A percentile compares a stretch with the other conserved stretches of the same genome.
phyloP scores from a whole-genome alignment of 108 stramenopile species.

The Thalassiosira profunda region DNA sequence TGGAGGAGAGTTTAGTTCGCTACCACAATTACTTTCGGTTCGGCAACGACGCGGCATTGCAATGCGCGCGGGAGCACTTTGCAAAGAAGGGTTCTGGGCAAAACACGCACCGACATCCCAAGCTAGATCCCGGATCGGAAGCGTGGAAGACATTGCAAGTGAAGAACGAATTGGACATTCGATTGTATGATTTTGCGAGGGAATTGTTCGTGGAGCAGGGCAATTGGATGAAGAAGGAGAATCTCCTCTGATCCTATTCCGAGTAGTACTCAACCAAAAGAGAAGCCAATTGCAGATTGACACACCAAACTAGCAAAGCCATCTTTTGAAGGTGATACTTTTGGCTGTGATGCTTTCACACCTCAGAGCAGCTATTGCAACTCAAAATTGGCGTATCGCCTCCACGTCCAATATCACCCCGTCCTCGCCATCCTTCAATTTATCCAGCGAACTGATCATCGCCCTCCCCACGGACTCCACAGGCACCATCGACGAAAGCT shows the following conservation, averaged over 20 bases:
- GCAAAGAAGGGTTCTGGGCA: conserved; percentile 9
- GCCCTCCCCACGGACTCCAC: conserved; percentile 38
- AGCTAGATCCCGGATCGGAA: not conserved
- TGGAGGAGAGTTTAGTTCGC: conserved; percentile 28
- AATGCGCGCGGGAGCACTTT: not conserved
- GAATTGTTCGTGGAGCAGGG: conserved; percentile 52
- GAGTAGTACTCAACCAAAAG: not conserved
- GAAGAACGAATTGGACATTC: conserved; percentile 40
- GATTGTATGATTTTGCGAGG: conserved; percentile 47
- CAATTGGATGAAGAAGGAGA: conserved; percentile 37
- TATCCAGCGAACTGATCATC: conserved; percentile 28
- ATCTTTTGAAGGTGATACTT: no score
- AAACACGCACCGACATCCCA: conserved; percentile 8
- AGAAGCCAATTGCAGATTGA: not conserved
- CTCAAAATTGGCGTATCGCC: conserved; percentile 32
- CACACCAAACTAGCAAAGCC: no score
- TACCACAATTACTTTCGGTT: conserved; percentile 38
- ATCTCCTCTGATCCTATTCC: conserved; percentile 9
- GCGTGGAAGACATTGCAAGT: conserved; percentile 17
- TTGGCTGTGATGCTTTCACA: not conserved
- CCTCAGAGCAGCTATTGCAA: not conserved
- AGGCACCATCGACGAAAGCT: conserved; percentile 41
- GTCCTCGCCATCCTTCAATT: no score
- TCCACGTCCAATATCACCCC: conserved; percentile 44
- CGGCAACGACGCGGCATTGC: not conserved